Conservation (phyloP, 345 rosid genomes). For the Punica granatum region DNA sequence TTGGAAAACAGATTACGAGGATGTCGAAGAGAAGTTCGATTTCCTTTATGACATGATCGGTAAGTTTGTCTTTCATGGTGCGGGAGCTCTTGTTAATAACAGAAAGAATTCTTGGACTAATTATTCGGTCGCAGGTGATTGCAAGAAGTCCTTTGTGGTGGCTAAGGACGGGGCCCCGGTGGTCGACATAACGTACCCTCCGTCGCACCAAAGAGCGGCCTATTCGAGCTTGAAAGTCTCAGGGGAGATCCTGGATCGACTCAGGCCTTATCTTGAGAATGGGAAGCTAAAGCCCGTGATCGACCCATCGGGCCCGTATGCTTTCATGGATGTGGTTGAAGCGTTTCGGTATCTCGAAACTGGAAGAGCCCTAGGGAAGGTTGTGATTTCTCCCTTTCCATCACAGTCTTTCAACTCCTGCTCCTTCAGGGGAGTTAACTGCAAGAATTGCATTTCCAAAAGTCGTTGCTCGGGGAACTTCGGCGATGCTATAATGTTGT, state of each 20-base stretch:
- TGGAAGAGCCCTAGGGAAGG: conserved; percentile 38
- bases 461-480: too few species aligned
- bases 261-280: conserved; percentile 22
- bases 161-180: conserved; percentile 38
- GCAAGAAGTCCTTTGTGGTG: conserved; percentile 30
- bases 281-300: conserved; percentile 35
- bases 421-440: too few species aligned
- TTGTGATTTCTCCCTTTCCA: conserved; percentile 28
- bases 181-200: conserved; percentile 43
- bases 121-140: conserved; percentile 33
- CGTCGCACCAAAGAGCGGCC: conserved; percentile 31
- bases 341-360: conserved; percentile 39
- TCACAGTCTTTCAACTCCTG: too few species aligned
- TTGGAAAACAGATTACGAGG: too few species aligned
- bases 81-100: too few species aligned
- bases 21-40: too few species aligned
- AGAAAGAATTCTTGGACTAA: too few species aligned
- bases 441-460: too few species aligned
- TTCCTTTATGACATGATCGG: too few species aligned
- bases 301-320: conserved; percentile 35
- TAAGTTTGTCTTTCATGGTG: too few species aligned
- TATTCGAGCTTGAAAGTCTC: conserved; percentile 36
- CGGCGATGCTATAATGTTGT: too few species aligned
- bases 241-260: conserved; percentile 27
- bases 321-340: conserved; percentile 30